phyloP scores from a whole-genome alignment of 805 yeast genomes.

The Pichia manshurica region DNA sequence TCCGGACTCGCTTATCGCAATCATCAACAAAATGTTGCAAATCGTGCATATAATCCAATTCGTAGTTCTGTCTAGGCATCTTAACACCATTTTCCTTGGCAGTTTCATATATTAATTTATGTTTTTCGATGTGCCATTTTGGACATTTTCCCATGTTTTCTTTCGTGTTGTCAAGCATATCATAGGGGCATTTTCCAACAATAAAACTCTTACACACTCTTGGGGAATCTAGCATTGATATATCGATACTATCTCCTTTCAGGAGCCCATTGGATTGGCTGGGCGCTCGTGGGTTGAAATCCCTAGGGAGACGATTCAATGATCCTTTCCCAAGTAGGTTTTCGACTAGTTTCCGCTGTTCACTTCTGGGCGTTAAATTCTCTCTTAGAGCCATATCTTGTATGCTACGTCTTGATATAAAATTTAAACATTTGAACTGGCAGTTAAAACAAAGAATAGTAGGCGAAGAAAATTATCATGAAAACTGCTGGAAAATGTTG shows the following conservation, averaged over 20 bases:
- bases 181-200: slow-evolving; percentile 86
- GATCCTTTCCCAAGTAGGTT: slow-evolving; percentile 73
- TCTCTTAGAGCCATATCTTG: too few species aligned
- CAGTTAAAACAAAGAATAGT: too few species aligned
- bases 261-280: slow-evolving; percentile 1
- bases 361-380: slow-evolving; percentile 41
- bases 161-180: slow-evolving; percentile 74
- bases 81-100: slow-evolving; percentile 31
- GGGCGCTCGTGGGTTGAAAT: slow-evolving; percentile 19
- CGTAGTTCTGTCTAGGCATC: slow-evolving; percentile 38
- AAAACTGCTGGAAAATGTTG: too few species aligned
- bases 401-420: too few species aligned
- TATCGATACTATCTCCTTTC: slow-evolving; percentile 13
- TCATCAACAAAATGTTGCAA: slow-evolving; percentile 53
- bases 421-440: too few species aligned
- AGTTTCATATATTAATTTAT: slow-evolving; percentile 62
- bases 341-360: slow-evolving; percentile 69
- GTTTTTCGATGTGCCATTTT: slow-evolving; percentile 65
- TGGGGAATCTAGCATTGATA: slow-evolving; percentile 41
- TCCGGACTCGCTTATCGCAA: slow-evolving; percentile 57
- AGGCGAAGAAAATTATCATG: too few species aligned
- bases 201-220: slow-evolving; percentile 73
- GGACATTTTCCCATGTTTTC: slow-evolving; percentile 80
- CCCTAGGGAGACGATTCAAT: slow-evolving; percentile 27
- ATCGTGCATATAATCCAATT: slow-evolving; percentile 42